Evolutionary conservation across 768 basidiomycete genomes (phyloP), one percentile per base, ranked within the genome.

Genomic region (Paxillus ammoniavirescens): DNA sequence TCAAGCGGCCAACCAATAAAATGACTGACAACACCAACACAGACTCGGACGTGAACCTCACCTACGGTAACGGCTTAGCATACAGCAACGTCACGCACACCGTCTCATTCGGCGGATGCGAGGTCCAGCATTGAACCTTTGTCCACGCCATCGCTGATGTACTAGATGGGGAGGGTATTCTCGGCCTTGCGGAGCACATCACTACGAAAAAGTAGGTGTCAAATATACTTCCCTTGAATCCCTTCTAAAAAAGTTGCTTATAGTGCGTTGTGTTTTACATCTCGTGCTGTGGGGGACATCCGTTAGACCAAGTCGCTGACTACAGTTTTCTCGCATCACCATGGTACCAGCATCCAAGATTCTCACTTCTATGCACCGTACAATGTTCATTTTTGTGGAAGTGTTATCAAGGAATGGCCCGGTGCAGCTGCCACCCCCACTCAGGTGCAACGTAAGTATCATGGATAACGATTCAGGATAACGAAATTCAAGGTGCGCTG

Each of bases 161-260:
- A n/a, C 53, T 58, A 33, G 56, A 35, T 26, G 18, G 42, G 13
- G 48, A 66, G 41, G 67, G 67, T 1, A 64, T 68, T 40, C 53
- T 70, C 17, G 67, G 66, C 3, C 57, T 68, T 42, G 67, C n/a
- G n/a, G 93, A 96, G 65, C 87, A 98, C 64, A 47, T 85, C 0
- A 77, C 83, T 0, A 92, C 87, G 9, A 96, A 95, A 77, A 98
- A 96, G 95, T 96, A 60, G 35, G 91, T 78, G 6, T 21, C 35
- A 1, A 23, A 28, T 35, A n/a, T 26, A 28, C 30, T 9, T n/a
- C 14, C 12, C 18, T 17, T 42, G n/a, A n/a, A n/a, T n/a, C n/a
- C n/a, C n/a, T 21, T 36, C 5, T n/a, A n/a, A n/a, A 13, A 15
- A 3, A 7, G 15, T 18, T 56, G 5, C 36, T 60, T 53, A 62